Base-by-base conservation (phyloP, 306 rosid species). In the Gillenia trifoliata region DNA sequence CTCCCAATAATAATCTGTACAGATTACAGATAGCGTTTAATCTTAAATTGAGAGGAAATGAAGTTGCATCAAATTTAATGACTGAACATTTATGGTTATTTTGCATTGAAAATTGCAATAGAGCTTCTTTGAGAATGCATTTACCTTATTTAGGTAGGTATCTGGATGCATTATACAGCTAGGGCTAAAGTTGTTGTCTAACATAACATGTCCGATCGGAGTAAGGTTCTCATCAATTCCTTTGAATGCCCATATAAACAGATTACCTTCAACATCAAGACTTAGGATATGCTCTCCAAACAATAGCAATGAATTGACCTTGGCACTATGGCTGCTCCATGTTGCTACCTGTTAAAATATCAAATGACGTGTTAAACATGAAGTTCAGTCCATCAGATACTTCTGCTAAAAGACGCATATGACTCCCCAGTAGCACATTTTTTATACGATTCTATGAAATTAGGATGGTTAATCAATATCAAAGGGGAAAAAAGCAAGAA, bases 161-260 rank as follows among this genome's bases (percentile, higher is more conserved):
- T 94, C 98, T 1, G 98, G 98, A 85, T 94, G 98, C 83, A 88
- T 79, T 80, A 91, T 71, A 82, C 93, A 90, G 76, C 84, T 86
- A 56, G 96, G 92, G 65, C 43, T 85, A 72, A 91, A 86, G 55
- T 85, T 77, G 12, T 69, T 77, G 31, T 78, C 92, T 17, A 94
- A 70, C 78, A 31, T 40, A 52, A 94, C 75, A 78, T 88, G 94
- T 22, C 84, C 90, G 73, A 81, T 61, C 0, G 96, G 91, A 72
- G 83, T 80, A 47, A 70, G 87, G 78, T 80, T 86, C 77, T 86
- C 80, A 5, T 82, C 88, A 77, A 80, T 71, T 75, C 88, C 91
- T 83, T 94, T 91, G 68, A 94, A 91, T 15, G 89, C 81, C 98
- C 98, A 94, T 57, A 88, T 83, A 69, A 83, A 90, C 82, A 90